Evolutionary conservation across 306 rosid genomes (phyloP), one percentile per base, ranked within the genome.

Genomic region (Fagus crenata): DNA sequence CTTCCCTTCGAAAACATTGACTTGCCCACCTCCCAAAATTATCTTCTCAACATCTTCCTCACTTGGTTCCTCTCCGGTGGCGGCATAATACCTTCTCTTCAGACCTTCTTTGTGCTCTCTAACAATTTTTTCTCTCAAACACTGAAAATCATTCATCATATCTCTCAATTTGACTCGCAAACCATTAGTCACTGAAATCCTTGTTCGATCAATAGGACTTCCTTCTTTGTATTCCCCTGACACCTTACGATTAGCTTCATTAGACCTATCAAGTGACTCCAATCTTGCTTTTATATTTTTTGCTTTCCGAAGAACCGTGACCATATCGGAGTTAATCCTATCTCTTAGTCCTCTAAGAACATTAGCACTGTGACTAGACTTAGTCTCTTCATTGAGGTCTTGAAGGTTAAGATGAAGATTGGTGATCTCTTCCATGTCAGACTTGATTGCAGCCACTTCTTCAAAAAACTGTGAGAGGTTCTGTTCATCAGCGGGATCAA

Each of bases 341-440:
- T 95, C 97, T 82, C 97, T 84, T 6, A 95, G 73, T 32, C 99
- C 98, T 0, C 93, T 84, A 4, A 95, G 92, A 59, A 95, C 86
- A 81, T 95, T 95, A 37, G 93, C 80, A 76, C 95, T 91, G 89
- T 90, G 97, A 17, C 91, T 86, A 61, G 93, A 89, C 28, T 92
- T 92, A 2, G 96, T 81, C 79, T 95, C 97, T 74, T 87, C 90
- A 55, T 91, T 86, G 49, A 95, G 89, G 84, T 82, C 83, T 51
- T 84, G 87, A 73, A 95, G 97, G 77, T 92, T 96, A 28, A 14
- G 22, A 77, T 92, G 90, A 96, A 95, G 97, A 90, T 89, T 89
- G 87, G 98, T 74, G 63, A 91, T 88, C 93, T 89, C 97, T 87
- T 90, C 92, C 91, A 92, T 92, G 81, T 90, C 90, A 35, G 83